Evolutionary conservation across 768 basidiomycete genomes (phyloP).

Genomic region (Russula compacta): DNA sequence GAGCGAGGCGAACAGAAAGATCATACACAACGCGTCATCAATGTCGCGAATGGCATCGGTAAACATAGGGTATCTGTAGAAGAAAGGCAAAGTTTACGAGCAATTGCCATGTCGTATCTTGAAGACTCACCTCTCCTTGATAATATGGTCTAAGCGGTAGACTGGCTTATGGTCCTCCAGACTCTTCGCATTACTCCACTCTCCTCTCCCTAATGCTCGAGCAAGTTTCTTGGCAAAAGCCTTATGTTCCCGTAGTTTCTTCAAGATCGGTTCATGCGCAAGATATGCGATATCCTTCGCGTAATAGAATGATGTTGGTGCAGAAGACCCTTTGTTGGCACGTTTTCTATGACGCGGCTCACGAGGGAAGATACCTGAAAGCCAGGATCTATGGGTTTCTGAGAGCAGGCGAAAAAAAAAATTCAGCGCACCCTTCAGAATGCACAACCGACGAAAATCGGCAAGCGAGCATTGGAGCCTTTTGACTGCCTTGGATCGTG

Average conservation of each 20-base stretch:
- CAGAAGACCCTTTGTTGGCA: constrained; percentile 96
- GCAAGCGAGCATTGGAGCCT: constrained; percentile 95
- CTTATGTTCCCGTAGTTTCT: constrained; percentile 93
- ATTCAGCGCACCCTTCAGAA: constrained; percentile 72
- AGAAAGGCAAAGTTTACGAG: background rate
- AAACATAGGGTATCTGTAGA: constrained; percentile 86
- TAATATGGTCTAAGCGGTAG: constrained; percentile 88
- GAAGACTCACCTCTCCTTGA: constrained; percentile 80
- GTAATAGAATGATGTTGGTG: constrained; percentile 97
- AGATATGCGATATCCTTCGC: constrained; percentile 96
- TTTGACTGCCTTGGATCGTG: constrained; percentile 84
- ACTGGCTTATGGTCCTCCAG: constrained; percentile 89
- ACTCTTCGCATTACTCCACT: constrained; percentile 93
- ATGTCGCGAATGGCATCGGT: constrained; percentile 92
- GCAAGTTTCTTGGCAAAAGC: constrained; percentile 96
- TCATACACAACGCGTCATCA: constrained; percentile 94
- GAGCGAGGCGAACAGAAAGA: constrained; percentile 84
- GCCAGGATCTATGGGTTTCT: constrained; percentile 8
- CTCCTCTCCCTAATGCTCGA: constrained; percentile 83
- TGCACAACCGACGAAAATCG: constrained; percentile 94
- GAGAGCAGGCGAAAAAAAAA: background rate
- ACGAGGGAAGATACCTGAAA: constrained; percentile 88
- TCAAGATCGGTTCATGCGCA: constrained; percentile 90
- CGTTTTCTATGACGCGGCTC: constrained; percentile 87
- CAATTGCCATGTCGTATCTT: background rate